Base-by-base conservation (phyloP, 129 eudicot species). In the Rutidosis leptorrhynchoides region DNA sequence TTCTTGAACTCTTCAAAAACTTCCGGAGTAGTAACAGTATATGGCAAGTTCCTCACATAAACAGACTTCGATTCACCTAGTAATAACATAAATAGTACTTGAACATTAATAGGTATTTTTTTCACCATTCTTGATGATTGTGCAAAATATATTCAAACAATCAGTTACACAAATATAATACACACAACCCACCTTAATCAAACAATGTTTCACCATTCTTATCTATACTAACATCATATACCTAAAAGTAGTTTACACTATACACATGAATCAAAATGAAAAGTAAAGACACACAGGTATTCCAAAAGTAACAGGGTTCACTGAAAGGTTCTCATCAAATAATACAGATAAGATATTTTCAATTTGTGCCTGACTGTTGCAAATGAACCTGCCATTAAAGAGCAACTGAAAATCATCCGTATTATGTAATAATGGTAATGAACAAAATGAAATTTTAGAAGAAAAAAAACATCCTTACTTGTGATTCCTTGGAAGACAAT, bases 241-340 rank as follows among this genome's bases (percentile, higher is more conserved):
- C n/a, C n/a, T n/a, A n/a, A n/a, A n/a, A n/a, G n/a, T n/a, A n/a
- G n/a, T n/a, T n/a, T n/a, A n/a, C n/a, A n/a, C n/a, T n/a, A n/a
- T n/a, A n/a, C n/a, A n/a, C n/a, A n/a, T n/a, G n/a, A n/a, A n/a
- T 43, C 19, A 40, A 55, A 59, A 9, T 79, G 75, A 88, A 55
- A 23, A 55, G 60, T 55, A 11, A 23, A 60, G 2, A 59, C 65
- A 10, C 95, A 58, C 98, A 17, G 98, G 98, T 80, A 93, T 88
- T 53, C 98, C 98, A 27, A 91, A 86, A 43, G 95, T 95, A 80
- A 85, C 80, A 53, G 98, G 96, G 81, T 93, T 79, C 77, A 93
- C 98, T 22, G 98, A 93, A 93, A 55, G 96, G 95, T 64, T 84
- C 95, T 7, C 96, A 95, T 59, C n/a, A n/a, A n/a, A n/a, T n/a